Conservation (phyloP, 1,139 yeast genomes). For the Sugiyamaella sp. region DNA sequence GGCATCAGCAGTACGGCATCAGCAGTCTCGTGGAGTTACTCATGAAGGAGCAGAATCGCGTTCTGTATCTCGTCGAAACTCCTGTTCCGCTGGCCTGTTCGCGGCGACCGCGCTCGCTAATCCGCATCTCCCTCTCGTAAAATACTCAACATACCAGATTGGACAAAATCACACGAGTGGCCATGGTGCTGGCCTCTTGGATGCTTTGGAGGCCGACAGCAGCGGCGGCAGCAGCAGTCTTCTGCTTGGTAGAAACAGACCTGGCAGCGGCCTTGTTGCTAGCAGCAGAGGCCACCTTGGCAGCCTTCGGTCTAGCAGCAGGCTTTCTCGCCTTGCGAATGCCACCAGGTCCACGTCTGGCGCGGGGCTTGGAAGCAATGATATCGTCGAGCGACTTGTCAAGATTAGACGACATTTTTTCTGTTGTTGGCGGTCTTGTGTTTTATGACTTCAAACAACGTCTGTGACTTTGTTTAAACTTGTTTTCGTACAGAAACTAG, state of each 20-base stretch:
- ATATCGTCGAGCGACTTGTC: constrained; percentile 97
- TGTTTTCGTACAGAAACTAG: neutral
- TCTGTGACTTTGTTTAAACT: neutral
- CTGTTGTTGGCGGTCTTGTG: neutral
- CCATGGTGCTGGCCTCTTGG: constrained; percentile 36
- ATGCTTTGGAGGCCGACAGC: constrained; percentile 29
- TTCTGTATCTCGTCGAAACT: no score
- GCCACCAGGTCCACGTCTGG: constrained; percentile 32
- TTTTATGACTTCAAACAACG: neutral
- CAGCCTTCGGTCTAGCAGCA: constrained; percentile 10
- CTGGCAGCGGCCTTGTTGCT: constrained; percentile 25
- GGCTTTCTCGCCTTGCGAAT: constrained; percentile 24
- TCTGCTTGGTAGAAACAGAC: constrained; percentile 43
- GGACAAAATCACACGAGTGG: constrained; percentile 43
- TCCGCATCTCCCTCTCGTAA: neutral
- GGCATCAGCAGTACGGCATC: no score
- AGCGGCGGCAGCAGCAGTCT: constrained; percentile 32
- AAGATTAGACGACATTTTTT: constrained; percentile 67
- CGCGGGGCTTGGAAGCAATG: constrained; percentile 65
- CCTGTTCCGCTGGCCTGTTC: no score
- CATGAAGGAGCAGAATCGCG: no score
- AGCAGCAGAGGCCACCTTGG: constrained; percentile 7
- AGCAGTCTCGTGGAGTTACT: no score
- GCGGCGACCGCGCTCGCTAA: neutral
- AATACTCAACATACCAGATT: constrained; percentile 34